Conservation (phyloP, 1,284 basidiomycete genomes). For the Heterobasidion annosum region DNA sequence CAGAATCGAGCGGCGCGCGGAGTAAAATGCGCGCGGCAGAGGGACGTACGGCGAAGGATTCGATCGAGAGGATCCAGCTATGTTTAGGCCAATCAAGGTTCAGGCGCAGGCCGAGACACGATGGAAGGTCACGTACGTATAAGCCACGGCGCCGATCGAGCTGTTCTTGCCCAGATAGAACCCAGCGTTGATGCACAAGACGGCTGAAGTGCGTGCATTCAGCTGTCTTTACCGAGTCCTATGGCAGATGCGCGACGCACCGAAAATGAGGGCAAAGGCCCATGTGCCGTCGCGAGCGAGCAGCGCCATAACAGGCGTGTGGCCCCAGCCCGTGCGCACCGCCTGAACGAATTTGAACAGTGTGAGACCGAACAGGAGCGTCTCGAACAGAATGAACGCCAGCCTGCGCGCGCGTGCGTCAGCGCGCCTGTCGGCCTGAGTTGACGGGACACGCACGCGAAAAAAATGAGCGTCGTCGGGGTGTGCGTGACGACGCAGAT, state of each 20-base stretch:
- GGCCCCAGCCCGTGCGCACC: conserved; percentile 20
- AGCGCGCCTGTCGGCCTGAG: not conserved
- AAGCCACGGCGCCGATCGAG: not conserved
- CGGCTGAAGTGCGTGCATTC: not conserved
- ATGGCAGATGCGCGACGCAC: conserved; percentile 9
- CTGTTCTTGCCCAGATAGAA: conserved; percentile 1
- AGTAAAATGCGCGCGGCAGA: not conserved
- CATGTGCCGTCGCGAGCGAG: conserved; percentile 27
- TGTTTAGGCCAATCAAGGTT: not conserved
- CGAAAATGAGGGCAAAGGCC: conserved; percentile 17
- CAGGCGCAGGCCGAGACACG: not conserved
- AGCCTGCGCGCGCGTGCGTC: conserved; percentile 13
- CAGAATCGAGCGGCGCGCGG: too few species aligned
- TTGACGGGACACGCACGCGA: conserved; percentile 16
- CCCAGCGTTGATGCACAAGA: not conserved
- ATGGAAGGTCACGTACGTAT: not conserved
- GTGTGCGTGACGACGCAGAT: conserved; percentile 16
- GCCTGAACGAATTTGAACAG: conserved; percentile 21
- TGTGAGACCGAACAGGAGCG: conserved; percentile 24
- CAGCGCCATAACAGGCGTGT: conserved; percentile 20
- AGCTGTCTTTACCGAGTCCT: not conserved
- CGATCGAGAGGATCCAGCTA: conserved; percentile 3
- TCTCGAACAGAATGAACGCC: conserved; percentile 25
- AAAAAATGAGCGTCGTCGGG: conserved; percentile 18
- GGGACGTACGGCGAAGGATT: conserved; percentile 3